phyloP scores from a whole-genome alignment of 768 basidiomycete genomes.

The Asterophora parasitica region DNA sequence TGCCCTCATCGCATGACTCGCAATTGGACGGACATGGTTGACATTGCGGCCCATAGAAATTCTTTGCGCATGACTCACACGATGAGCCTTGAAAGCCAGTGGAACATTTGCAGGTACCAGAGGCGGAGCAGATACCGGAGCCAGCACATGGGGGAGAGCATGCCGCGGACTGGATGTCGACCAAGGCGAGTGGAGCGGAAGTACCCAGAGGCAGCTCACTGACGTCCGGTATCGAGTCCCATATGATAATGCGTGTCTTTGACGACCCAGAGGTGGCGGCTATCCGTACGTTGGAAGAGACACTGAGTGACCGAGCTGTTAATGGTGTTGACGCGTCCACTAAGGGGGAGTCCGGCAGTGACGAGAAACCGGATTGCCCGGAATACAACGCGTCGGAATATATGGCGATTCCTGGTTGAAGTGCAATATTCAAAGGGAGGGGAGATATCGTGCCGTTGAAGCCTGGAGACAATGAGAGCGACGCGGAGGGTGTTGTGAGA shows the following conservation, averaged over 20 bases:
- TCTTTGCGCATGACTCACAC: slow-evolving; percentile 67
- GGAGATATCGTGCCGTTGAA: slow-evolving; percentile 48
- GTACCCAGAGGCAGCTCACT: slow-evolving; percentile 54
- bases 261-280: slow-evolving; percentile 43
- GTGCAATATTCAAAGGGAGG: slow-evolving; percentile 49
- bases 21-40: slow-evolving; percentile 64
- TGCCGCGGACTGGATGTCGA: slow-evolving; percentile 51
- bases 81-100: slow-evolving; percentile 68
- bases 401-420: slow-evolving; percentile 51
- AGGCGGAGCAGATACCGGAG: slow-evolving; percentile 52
- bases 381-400: slow-evolving; percentile 51
- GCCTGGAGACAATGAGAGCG: slow-evolving; percentile 46
- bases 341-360: slow-evolving; percentile 37
- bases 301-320: slow-evolving; percentile 44
- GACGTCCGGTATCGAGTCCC: slow-evolving; percentile 78
- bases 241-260: slow-evolving; percentile 54
- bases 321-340: slow-evolving; percentile 39
- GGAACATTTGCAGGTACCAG: slow-evolving; percentile 66
- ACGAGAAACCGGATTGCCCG: slow-evolving; percentile 45
- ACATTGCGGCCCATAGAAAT: slow-evolving; percentile 70
- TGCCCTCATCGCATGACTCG: slow-evolving; percentile 68
- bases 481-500: slow-evolving; percentile 49
- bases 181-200: slow-evolving; percentile 46
- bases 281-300: slow-evolving; percentile 54
- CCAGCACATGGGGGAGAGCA: slow-evolving; percentile 71